Conservation (phyloP, 352 stramenopile genomes). For the Pythium aristosporum region DNA sequence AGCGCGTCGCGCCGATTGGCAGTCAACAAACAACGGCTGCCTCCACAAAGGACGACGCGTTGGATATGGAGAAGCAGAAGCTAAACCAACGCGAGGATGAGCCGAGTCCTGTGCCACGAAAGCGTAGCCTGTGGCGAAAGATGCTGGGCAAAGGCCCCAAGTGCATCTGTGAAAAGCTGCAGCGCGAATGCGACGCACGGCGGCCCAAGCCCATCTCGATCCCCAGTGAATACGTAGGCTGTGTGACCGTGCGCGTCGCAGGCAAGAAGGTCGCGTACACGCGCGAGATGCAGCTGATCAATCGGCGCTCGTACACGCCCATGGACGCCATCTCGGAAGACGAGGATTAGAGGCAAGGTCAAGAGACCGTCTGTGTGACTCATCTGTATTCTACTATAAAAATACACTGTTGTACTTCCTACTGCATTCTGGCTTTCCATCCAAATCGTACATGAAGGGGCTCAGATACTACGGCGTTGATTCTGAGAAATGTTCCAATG, state of each 20-base stretch:
- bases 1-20: background rate
- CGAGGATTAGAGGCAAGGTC: conserved; percentile 1
- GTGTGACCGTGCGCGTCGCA: conserved; percentile 38
- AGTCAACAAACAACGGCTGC: background rate
- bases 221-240: conserved; percentile 45
- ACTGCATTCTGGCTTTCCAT: too few species aligned
- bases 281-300: conserved; percentile 48
- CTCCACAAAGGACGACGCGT: background rate
- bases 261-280: conserved; percentile 56
- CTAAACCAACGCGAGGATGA: background rate
- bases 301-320: conserved; percentile 40
- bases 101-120: conserved; percentile 8
- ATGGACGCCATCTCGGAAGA: conserved; percentile 47
- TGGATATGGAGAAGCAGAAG: background rate
- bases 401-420: too few species aligned
- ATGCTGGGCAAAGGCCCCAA: conserved; percentile 51
- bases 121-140: conserved; percentile 56
- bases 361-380: too few species aligned
- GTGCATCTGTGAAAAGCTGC: conserved; percentile 39
- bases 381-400: too few species aligned
- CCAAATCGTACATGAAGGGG: too few species aligned
- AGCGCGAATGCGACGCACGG: conserved; percentile 5
- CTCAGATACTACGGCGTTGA: too few species aligned
- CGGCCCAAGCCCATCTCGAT: conserved; percentile 34
- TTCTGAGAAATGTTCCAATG: too few species aligned